A percentile compares a stretch with the other conserved stretches of the same genome.
These are phyloP conservation scores for Camellia granthamiana DNA, from an alignment of 148 eudicot genomes.

Conservation along the genomic window DNA sequence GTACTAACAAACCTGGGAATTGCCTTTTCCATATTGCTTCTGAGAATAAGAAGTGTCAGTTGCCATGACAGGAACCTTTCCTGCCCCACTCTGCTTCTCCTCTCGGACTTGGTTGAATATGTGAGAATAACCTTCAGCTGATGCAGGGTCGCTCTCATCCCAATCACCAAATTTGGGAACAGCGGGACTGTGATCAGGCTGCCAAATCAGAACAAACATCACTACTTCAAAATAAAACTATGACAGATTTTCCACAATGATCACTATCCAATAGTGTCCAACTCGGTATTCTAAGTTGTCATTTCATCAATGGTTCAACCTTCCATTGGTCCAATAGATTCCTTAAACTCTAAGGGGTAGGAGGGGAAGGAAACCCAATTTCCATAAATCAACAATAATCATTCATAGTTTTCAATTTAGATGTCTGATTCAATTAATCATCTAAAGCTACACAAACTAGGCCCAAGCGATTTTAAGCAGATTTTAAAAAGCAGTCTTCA, in stretches of 20 bases:
- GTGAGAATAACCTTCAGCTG: constrained; percentile 56
- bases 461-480: not conserved
- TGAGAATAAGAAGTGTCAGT: constrained; percentile 36
- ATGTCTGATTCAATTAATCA: not conserved
- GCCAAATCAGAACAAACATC: constrained; percentile 22
- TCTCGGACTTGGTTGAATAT: constrained; percentile 55
- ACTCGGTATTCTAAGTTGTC: not conserved
- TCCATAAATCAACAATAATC: not conserved
- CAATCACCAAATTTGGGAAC: constrained; percentile 69
- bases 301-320: not conserved
- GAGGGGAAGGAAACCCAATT: not conserved
- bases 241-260: not conserved
- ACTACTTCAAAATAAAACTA: not conserved
- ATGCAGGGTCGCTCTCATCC: constrained; percentile 66
- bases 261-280: not conserved
- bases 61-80: constrained; percentile 44
- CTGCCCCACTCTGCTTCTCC: constrained; percentile 55
- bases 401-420: not conserved
- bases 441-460: not conserved
- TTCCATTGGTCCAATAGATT: not conserved
- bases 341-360: not conserved
- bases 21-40: constrained; percentile 32
- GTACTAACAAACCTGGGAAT: constrained; percentile 42
- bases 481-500: not conserved
- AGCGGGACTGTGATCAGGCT: constrained; percentile 60